Conservation (phyloP, 495 filamentous ascomycete genomes). For the Penicillium bovifimosum region DNA sequence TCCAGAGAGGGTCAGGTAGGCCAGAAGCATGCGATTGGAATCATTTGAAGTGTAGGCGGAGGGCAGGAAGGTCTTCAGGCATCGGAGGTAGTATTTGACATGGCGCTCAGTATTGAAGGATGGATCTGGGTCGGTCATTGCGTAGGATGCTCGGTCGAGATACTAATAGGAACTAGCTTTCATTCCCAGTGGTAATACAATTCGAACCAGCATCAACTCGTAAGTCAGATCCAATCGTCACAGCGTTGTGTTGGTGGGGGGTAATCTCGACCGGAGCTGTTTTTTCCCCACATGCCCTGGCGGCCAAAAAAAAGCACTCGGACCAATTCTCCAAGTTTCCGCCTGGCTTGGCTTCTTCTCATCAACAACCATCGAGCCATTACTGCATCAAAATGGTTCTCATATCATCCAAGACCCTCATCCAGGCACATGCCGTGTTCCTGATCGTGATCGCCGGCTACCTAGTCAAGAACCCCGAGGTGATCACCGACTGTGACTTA, state of each 20-base stretch:
- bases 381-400: constrained; percentile 58
- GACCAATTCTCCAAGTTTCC: constrained; percentile 8
- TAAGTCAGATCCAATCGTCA: constrained; percentile 1
- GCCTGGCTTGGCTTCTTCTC: constrained; percentile 1
- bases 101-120: constrained; percentile 66
- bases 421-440: constrained; percentile 74
- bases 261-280: constrained; percentile 10
- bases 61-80: constrained; percentile 76
- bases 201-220: background rate
- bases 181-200: background rate
- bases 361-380: background rate
- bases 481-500: constrained; percentile 70
- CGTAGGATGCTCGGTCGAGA: background rate
- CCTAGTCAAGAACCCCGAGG: constrained; percentile 64
- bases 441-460: constrained; percentile 77
- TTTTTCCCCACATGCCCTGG: constrained; percentile 18
- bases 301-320: constrained; percentile 7
- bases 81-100: constrained; percentile 88
- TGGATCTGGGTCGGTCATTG: constrained; percentile 29
- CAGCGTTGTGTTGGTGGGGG: constrained; percentile 9
- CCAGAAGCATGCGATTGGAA: constrained; percentile 81
- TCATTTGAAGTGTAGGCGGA: constrained; percentile 78
- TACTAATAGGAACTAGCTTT: background rate
- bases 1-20: constrained; percentile 79
- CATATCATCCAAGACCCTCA: constrained; percentile 67